Evolutionary conservation across 192 early-diverging fungal species (phyloP), one percentile per base, ranked within the genome.

Genomic region (Coemansia sp.): DNA sequence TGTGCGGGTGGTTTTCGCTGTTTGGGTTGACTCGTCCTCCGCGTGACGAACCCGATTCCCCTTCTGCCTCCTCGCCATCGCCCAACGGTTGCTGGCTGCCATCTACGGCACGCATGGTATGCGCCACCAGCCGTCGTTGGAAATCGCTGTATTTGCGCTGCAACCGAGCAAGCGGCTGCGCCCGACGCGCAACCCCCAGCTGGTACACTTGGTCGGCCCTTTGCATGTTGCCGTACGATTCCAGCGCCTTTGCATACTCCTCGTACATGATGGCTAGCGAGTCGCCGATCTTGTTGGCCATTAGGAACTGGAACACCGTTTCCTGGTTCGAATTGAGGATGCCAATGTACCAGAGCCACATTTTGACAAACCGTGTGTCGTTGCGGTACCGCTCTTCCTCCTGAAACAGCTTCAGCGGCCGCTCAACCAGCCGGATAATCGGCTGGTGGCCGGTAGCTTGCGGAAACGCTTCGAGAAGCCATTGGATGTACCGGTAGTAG

Each of bases 291-390:
- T 78, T 73, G 59, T 93, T 92, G 20, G 78, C 61, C 32, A 83
- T 50, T 59, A 96, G 81, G 61, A 88, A 95, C 65, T 86, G 85
- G 71, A 93, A 95, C 29, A 94, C 78, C 0, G 92, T 89, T 9
- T 85, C 78, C 25, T 88, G 84, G 34, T 86, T 78, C 1, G 69
- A 54, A 0, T 73, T 71, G 9, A 75, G 41, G 0, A 80, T 60
- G 1, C 84, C 86, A 6, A 87, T 85, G 38, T 83, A 82, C 64
- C 76, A 71, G 20, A 90, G 66, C 90, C 90, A 91, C 66, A 91
- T 76, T 32, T 74, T 67, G 6, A 84, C 53, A 54, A 84, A 87
- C 23, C 89, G 73, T 5, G 87, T 69, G 65, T 90, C 89, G 59
- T 86, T 86, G 9, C 73, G 76, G 54, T 89, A 90, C 1, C 84